A percentile compares a stretch with the other conserved stretches of the same genome.
phyloP scores from a whole-genome alignment of 2,329 filamentous ascomycete species.

The Ceratocystis diversiconidia region DNA sequence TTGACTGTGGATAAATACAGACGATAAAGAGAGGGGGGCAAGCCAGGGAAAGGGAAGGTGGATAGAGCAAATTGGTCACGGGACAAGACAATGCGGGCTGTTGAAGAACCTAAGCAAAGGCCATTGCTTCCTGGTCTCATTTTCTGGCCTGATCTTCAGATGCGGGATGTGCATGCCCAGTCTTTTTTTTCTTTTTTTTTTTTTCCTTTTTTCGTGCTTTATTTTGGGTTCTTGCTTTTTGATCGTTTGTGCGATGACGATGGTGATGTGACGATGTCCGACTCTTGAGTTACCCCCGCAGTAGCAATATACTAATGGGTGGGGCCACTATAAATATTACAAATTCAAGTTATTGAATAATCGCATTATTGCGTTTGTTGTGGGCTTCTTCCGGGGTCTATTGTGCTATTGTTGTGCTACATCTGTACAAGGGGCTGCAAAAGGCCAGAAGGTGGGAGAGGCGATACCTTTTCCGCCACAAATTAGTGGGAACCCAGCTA shows the following conservation, averaged over 20 bases:
- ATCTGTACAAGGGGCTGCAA: background rate
- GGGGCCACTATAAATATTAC: background rate
- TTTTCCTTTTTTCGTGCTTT: background rate
- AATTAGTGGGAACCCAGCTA: background rate
- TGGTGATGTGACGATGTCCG: background rate
- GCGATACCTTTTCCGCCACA: background rate
- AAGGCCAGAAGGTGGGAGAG: background rate
- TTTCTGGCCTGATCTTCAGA: background rate
- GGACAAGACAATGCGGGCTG: background rate
- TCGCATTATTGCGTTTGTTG: background rate
- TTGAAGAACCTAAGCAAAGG: background rate
- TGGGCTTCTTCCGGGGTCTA: background rate
- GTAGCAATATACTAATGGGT: background rate
- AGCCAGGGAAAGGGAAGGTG: background rate
- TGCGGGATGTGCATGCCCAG: background rate
- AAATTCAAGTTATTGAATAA: background rate
- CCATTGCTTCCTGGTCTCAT: background rate
- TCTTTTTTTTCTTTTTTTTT: background rate
- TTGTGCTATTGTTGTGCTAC: background rate
- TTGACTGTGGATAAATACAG: background rate
- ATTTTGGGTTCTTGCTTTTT: background rate
- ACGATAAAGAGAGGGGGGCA: background rate
- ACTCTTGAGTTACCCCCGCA: background rate
- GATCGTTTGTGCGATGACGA: background rate
- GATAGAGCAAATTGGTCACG: background rate